Evolutionary conservation across 1,284 basidiomycete species (phyloP), one percentile per base, ranked within the genome.

Genomic region (Melanopsichium pennsylvanicum): DNA sequence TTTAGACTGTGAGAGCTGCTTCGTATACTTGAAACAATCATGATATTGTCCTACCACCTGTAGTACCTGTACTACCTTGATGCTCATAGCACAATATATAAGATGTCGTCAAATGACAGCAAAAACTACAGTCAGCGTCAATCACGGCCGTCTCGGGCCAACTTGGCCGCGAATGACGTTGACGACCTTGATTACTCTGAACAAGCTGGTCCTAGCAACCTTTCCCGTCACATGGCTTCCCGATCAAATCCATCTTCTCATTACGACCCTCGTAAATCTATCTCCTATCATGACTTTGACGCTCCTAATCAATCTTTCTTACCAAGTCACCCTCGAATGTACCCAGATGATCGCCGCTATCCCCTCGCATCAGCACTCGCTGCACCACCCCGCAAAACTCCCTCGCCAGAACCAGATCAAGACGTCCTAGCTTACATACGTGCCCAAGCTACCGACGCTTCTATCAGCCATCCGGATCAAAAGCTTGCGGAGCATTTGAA

Each of bases 351-450:
- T 23, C 48, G 27, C 38, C 32, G 32, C 5, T 26, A 15, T 7
- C 23, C 25, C 15, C 38, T 15, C 15, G 12, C 38, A 25, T 9
- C 38, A n/a, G 15, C 5, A 13, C n/a, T 18, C n/a, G n/a, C 38
- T 26, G 15, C 27, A 18, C 26, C 9, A 4, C 37, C 8, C 13
- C 37, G 12, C 33, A 1, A 16, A 10, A 43, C 34, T 0, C 40
- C 56, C 0, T 69, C 66, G 1, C 66, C 66, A 6, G 50, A 59
- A 36, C 55, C 60, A 19, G 66, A 69, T 47, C 21, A 44, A 32
- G 59, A 59, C 19, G 50, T 69, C 13, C 56, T 63, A 26, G 66
- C 60, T 36, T 69, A 59, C 52, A 48, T 69, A 42, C 50, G 47
- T 21, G 35, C 59, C 0, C 66, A 63, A 37, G n/a, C 54, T 19